Percentiles rank a stretch among this genome's conserved stretches.
Conservation (phyloP, 1,284 basidiomycete species). For the Megacollybia platyphylla region DNA sequence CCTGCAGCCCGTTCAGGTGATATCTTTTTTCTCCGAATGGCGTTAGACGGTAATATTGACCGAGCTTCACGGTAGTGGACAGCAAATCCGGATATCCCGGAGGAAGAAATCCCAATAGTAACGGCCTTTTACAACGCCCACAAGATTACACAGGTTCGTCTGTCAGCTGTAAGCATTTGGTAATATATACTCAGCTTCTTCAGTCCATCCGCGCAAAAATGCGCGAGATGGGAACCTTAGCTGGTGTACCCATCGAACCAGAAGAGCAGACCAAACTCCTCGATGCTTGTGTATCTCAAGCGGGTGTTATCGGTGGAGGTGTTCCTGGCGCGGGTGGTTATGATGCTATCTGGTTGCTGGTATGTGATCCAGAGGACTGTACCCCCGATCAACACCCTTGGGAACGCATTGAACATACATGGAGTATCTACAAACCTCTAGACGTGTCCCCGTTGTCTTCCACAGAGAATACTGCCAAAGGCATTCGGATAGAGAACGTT, state of each 20-base stretch:
- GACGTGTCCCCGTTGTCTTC: constrained; percentile 73
- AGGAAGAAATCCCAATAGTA: constrained; percentile 27
- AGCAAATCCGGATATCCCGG: constrained; percentile 36
- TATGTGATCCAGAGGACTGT: constrained; percentile 49
- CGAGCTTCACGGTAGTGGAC: constrained; percentile 30
- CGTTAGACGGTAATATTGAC: neutral
- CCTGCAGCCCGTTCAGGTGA: constrained; percentile 44
- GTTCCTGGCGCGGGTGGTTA: constrained; percentile 97
- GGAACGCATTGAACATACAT: constrained; percentile 56
- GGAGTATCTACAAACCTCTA: constrained; percentile 62
- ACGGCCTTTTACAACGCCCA: constrained; percentile 45
- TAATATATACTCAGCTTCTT: constrained; percentile 4
- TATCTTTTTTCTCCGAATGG: constrained; percentile 1
- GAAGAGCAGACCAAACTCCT: constrained; percentile 81
- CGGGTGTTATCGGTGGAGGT: constrained; percentile 87
- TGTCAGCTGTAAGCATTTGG: neutral
- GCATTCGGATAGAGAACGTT: constrained; percentile 52
- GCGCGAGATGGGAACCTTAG: constrained; percentile 76
- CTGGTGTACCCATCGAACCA: constrained; percentile 87
- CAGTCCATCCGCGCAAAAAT: constrained; percentile 73
- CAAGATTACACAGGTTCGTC: constrained; percentile 39
- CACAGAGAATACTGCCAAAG: constrained; percentile 63
- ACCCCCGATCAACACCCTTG: constrained; percentile 28
- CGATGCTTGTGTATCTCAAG: constrained; percentile 62
- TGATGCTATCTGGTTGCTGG: constrained; percentile 91